Base-by-base conservation (phyloP, 768 basidiomycete genomes). In the Termitomyces sp. region DNA sequence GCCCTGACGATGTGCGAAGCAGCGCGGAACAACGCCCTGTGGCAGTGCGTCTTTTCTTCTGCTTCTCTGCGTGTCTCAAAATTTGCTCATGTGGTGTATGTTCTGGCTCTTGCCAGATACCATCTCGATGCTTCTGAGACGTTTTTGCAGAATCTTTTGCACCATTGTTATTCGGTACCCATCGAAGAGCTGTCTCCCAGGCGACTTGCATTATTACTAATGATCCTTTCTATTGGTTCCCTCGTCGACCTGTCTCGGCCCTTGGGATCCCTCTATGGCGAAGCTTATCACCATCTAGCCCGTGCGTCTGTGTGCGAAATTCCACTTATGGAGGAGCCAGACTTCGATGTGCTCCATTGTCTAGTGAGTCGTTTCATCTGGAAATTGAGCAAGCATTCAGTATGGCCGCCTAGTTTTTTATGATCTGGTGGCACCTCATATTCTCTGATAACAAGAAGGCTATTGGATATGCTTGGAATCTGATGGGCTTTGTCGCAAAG, bases 371-470 rank as follows among this genome's bases (percentile, higher is more conserved):
- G 32, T 38, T 15, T 38, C 9, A 36, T 6, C 25, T 34, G 15
- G 32, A 25, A 52, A 31, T 50, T 12, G 36, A 38, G 11, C 17
- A 36, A 43, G 31, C 31, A 20, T 15, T 45, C n/a, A n/a, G 45
- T 65, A 49, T 34, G 38, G 68, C 53, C 12, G 56, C 34, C 49
- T 36, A 81, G 76, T 82, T 82, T 68, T 87, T 86, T 69, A 89
- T 88, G 87, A 81, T 86, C 42, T 88, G 87, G 84, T 89, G 87
- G 67, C 83, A 89, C 58, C 77, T 88, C 20, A 85, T 88, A 63
- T 89, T 88, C 64, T 89, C 87, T 14, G 86, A 88, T 69, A 86
- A 89, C 70, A 87, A 83, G 63, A 86, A 87, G 63, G 87, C 86
- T 0, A 80, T 87, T 12, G 86, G 87, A 15, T 87, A 89, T 61